Evolutionary conservation across 192 early-diverging fungal species (phyloP).

Genomic region (Coemansia sp.): DNA sequence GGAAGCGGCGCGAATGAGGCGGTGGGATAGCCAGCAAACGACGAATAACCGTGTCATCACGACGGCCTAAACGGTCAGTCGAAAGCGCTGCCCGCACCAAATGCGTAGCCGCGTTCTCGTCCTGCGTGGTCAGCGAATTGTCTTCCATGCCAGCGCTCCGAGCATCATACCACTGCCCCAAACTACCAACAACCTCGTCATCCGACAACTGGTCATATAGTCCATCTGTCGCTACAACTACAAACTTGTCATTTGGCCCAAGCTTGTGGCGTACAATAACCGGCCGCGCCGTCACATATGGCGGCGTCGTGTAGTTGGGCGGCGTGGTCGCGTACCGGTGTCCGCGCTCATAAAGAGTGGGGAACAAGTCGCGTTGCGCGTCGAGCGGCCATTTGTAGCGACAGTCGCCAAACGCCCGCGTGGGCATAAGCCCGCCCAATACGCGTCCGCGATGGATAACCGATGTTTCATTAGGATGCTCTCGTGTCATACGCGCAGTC

Average conservation of each 20-base stretch:
- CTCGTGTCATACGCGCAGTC: constrained; percentile 56
- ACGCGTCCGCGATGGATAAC: constrained; percentile 62
- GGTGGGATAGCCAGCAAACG: constrained; percentile 65
- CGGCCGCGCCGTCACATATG: constrained; percentile 77
- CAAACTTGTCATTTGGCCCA: constrained; percentile 60
- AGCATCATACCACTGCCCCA: constrained; percentile 52
- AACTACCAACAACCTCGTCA: constrained; percentile 54
- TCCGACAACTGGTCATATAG: constrained; percentile 76
- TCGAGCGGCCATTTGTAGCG: constrained; percentile 69
- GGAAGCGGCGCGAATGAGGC: constrained; percentile 63
- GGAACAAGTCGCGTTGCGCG: constrained; percentile 56
- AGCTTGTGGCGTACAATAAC: constrained; percentile 65
- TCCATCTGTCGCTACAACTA: constrained; percentile 83
- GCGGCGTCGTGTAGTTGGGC: constrained; percentile 60
- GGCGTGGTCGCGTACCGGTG: constrained; percentile 54
- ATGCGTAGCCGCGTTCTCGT: constrained; percentile 70
- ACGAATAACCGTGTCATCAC: constrained; percentile 62
- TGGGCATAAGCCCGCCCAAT: constrained; percentile 56
- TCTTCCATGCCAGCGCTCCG: neutral
- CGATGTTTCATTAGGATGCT: constrained; percentile 74
- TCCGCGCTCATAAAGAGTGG: constrained; percentile 25
- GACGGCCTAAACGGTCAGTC: constrained; percentile 56
- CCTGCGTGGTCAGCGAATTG: constrained; percentile 23
- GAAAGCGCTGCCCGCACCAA: constrained; percentile 63
- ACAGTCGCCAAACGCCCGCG: constrained; percentile 68